These are phyloP conservation scores for Davidsoniella virescens DNA, from an alignment of 2,329 filamentous ascomycete species.

Conservation along the genomic window DNA sequence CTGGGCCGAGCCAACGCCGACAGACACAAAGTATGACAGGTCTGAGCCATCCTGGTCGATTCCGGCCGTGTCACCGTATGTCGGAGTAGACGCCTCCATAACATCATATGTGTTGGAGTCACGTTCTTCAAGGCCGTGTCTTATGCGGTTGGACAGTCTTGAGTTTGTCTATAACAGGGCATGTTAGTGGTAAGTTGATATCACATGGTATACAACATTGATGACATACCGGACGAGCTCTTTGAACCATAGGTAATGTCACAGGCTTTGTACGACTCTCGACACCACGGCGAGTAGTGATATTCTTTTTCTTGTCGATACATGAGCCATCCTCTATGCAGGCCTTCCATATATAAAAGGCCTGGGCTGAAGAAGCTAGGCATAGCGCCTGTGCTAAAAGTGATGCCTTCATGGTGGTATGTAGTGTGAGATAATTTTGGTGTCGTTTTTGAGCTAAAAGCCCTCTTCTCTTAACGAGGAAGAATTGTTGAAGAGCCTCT, in stretches of 20 bases:
- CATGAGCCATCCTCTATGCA: constrained; percentile 13
- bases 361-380: constrained; percentile 6
- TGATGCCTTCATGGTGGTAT: constrained; percentile 2
- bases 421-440: background rate
- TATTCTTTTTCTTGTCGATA: constrained; percentile 3
- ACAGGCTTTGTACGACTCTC: background rate
- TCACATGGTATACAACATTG: background rate
- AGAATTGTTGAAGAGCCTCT: too few relatives aligned
- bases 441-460: too few relatives aligned
- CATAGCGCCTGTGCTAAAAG: constrained; percentile 6
- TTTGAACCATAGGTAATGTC: constrained; percentile 5
- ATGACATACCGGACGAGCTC: constrained; percentile 8
- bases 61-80: constrained; percentile 32
- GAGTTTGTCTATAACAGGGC: background rate
- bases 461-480: too few relatives aligned
- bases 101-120: constrained; percentile 30
- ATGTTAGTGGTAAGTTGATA: background rate
- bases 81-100: constrained; percentile 29
- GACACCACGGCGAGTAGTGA: background rate
- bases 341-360: constrained; percentile 14
- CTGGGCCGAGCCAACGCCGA: constrained; percentile 36
- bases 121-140: constrained; percentile 20
- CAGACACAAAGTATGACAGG: constrained; percentile 47
- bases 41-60: constrained; percentile 50
- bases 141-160: constrained; percentile 1